Base-by-base conservation (phyloP, 1,139 yeast species). In the Diutina siamensis region DNA sequence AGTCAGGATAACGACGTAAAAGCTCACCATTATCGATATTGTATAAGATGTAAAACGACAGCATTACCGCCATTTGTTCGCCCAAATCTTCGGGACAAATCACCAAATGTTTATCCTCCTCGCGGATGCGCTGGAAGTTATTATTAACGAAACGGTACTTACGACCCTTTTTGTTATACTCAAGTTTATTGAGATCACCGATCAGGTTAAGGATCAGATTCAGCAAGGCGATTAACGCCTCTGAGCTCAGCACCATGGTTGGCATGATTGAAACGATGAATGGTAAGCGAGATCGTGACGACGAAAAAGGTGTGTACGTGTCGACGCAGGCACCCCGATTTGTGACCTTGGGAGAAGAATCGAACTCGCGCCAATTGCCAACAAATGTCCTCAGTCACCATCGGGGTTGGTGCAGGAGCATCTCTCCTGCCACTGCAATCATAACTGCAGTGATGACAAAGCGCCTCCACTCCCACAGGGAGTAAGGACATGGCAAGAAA, bases 61-160 rank as follows among this genome's bases (percentile, higher is more conserved):
- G 73, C 4, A 66, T 54, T 5, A 68, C 60, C 2, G 78, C 64
- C 22, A 65, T 53, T 44, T 67, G 63, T 48, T 59, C 57, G n/a
- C 58, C 59, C 38, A 56, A 57, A 38, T 66, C 60, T 31, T 64
- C 67, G 0, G 70, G 66, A 44, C 63, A 58, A 21, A 75, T 64
- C n/a, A 74, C 61, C 40, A 76, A 58, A 52, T 72, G 76, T 55
- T 74, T 76, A 49, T 72, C 72, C 53, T 72, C 77, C 48, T 71
- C 76, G 44, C 73, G 63, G 18, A 76, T 62, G 48, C 80, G 57
- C 49, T 72, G 74, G 52, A 75, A 75, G 35, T 63, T 61, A 48
- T 74, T 73, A 52, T 71, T 67, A 45, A 74, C 72, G 47, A 72
- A 68, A 44, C 72, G 68, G 55, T 74, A 76, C 53, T 71, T 72